Evolutionary conservation across 805 yeast species (phyloP).

Genomic region (Yarrowia sp.): DNA sequence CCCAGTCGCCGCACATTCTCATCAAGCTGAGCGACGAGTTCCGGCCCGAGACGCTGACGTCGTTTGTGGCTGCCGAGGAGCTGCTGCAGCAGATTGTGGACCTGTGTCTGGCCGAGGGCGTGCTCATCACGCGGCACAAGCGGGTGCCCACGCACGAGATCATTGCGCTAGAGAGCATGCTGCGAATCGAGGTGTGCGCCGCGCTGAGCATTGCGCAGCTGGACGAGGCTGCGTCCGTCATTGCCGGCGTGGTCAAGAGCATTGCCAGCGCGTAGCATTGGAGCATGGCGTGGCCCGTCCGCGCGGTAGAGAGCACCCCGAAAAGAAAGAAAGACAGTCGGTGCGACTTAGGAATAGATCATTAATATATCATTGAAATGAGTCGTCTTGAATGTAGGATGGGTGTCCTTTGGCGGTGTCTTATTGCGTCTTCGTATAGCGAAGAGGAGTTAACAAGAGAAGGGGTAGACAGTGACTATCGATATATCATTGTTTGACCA

Average conservation of each 20-base stretch:
- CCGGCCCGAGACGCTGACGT: conserved; percentile 27
- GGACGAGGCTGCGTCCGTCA: conserved; percentile 2
- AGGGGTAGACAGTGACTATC: no score
- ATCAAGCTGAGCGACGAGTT: conserved; percentile 52
- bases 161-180: conserved; percentile 59
- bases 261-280: neutral
- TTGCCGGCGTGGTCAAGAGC: conserved; percentile 11
- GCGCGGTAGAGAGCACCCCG: neutral
- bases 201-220: neutral
- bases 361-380: conserved; percentile 16
- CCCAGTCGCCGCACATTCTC: conserved; percentile 66
- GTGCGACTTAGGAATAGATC: conserved; percentile 15
- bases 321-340: neutral
- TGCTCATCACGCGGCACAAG: conserved; percentile 65
- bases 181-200: conserved; percentile 23
- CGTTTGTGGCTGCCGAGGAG: conserved; percentile 34
- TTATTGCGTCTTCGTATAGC: no score
- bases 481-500: no score
- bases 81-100: conserved; percentile 64
- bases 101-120: conserved; percentile 48
- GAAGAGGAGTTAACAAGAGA: no score
- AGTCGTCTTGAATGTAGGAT: no score
- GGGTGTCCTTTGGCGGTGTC: no score
- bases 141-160: conserved; percentile 69
- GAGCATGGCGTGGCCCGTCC: no score